These are phyloP conservation scores for Stenogyne calaminthoides DNA, from an alignment of 305 asterid genomes.

Conservation along the genomic window DNA sequence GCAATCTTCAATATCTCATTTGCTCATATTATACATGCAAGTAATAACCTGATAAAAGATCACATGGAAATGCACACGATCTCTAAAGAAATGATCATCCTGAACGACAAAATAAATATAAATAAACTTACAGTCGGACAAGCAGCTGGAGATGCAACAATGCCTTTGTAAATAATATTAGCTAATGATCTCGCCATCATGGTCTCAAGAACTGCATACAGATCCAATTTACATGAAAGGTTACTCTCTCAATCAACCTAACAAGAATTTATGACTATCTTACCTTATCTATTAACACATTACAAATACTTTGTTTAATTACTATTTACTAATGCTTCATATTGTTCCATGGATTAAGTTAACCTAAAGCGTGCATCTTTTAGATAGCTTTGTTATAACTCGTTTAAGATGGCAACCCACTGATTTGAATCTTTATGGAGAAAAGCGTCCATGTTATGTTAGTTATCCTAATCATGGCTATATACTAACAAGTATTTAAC, in stretches of 20 bases:
- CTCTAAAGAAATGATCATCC: slow-evolving; percentile 3
- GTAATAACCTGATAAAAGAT: not conserved
- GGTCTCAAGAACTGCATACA: slow-evolving; percentile 34
- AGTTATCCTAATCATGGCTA: not conserved
- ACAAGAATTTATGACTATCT: not conserved
- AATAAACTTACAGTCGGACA: no score
- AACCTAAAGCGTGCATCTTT: not conserved
- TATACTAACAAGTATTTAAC: not conserved
- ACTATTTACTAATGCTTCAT: not conserved
- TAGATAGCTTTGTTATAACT: not conserved
- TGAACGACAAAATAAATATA: not conserved
- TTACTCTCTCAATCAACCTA: slow-evolving; percentile 16
- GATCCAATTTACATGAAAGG: slow-evolving; percentile 7
- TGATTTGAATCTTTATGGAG: not conserved
- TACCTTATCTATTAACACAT: not conserved
- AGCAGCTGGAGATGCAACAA: slow-evolving; percentile 50
- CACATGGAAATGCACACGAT: not conserved
- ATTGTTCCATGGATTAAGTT: not conserved
- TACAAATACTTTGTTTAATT: not conserved
- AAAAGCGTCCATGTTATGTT: not conserved
- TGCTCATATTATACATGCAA: not conserved
- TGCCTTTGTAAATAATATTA: slow-evolving; percentile 47
- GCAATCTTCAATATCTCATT: not conserved
- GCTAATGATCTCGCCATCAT: slow-evolving; percentile 76
- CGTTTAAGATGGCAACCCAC: not conserved